phyloP scores from a whole-genome alignment of 495 filamentous ascomycete species.

The Aspergillus taichungensis region DNA sequence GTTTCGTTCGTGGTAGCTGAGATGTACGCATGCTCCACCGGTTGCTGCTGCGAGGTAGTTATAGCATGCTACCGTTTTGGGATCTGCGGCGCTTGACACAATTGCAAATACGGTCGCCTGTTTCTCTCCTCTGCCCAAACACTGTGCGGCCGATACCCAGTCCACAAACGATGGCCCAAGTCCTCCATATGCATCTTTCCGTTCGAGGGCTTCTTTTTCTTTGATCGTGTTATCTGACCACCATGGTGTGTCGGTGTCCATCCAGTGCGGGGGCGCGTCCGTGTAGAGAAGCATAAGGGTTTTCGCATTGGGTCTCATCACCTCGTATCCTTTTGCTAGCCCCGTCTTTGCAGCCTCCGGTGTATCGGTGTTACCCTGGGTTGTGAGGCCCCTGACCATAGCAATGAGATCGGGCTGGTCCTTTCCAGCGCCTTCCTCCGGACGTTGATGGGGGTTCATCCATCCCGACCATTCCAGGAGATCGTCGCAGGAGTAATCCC shows the following conservation, averaged over 20 bases:
- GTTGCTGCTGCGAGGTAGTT: conserved; percentile 29
- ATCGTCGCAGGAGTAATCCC: conserved; percentile 27
- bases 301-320: conserved; percentile 35
- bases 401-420: conserved; percentile 7
- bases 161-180: conserved; percentile 26
- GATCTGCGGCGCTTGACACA: conserved; percentile 1
- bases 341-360: conserved; percentile 39
- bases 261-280: conserved; percentile 36
- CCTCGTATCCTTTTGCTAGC: conserved; percentile 30
- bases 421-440: not conserved
- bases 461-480: conserved; percentile 38
- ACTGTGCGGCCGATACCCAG: conserved; percentile 27
- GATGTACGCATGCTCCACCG: conserved; percentile 25
- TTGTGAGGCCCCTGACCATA: conserved; percentile 2
- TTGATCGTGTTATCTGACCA: not conserved
- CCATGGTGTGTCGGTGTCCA: conserved; percentile 4
- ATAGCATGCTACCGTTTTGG: conserved; percentile 13
- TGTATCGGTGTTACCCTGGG: conserved; percentile 22
- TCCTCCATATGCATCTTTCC: conserved; percentile 14
- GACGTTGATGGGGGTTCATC: conserved; percentile 5
- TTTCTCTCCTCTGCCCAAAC: conserved; percentile 20
- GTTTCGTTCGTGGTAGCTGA: conserved; percentile 5
- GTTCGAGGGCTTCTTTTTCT: conserved; percentile 8
- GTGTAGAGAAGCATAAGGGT: conserved; percentile 40
- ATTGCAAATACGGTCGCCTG: conserved; percentile 32